These are phyloP conservation scores for Heracleum sosnowskyi DNA, from an alignment of 129 eudicot genomes.

Conservation along the genomic window DNA sequence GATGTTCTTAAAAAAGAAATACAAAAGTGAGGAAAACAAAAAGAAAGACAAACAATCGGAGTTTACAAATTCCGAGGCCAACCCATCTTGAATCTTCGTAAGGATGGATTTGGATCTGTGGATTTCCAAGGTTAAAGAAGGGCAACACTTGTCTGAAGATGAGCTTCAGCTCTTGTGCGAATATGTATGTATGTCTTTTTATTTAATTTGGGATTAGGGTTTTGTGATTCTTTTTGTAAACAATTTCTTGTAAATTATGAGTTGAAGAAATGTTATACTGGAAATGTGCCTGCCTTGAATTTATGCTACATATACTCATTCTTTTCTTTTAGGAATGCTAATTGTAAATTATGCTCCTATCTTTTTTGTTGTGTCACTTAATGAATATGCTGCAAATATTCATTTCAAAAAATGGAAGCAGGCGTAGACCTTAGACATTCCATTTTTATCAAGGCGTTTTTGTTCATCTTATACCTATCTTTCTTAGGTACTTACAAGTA, in stretches of 20 bases:
- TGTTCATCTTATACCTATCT: background rate
- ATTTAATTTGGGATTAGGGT: background rate
- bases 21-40: too few species aligned
- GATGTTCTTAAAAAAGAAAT: too few species aligned
- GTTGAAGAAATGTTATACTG: too few species aligned
- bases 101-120: constrained; percentile 99
- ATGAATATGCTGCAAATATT: background rate
- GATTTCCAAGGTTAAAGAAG: constrained; percentile 91
- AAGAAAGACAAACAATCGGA: too few species aligned
- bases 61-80: too few species aligned
- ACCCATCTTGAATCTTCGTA: too few species aligned
- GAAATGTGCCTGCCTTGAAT: too few species aligned
- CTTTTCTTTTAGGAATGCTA: background rate
- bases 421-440: background rate
- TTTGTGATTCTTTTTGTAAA: too few species aligned
- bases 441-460: background rate
- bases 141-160: constrained; percentile 91
- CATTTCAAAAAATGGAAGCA: background rate
- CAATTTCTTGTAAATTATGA: too few species aligned
- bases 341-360: background rate
- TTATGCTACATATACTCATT: too few species aligned
- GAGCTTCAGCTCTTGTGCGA: constrained; percentile 99
- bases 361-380: background rate
- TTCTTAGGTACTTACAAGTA: background rate
- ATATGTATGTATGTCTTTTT: constrained; percentile 48